These are phyloP conservation scores for Zoysia pacifica DNA, from an alignment of 176 grass and related monocot genomes.

Conservation along the genomic window DNA sequence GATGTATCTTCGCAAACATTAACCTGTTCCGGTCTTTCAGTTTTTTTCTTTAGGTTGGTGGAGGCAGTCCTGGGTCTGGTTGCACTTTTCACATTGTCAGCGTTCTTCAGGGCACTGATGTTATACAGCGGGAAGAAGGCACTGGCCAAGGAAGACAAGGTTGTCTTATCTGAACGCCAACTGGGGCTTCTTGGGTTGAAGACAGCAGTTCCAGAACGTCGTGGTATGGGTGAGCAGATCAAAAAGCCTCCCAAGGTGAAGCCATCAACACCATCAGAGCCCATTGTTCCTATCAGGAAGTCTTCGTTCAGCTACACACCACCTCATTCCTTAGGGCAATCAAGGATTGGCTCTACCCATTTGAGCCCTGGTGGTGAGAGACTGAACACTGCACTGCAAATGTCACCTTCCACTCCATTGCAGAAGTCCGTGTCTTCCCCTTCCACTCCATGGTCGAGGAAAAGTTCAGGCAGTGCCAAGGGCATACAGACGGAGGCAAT, in stretches of 20 bases:
- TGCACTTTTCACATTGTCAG: slow-evolving; percentile 46
- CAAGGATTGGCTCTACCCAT: slow-evolving; percentile 56
- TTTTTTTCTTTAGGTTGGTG: slow-evolving; percentile 54
- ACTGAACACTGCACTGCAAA: slow-evolving; percentile 44
- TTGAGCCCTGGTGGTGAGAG: slow-evolving; percentile 66
- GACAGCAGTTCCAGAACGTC: slow-evolving; percentile 12
- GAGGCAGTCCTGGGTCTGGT: slow-evolving; percentile 55
- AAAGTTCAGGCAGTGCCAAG: slow-evolving; percentile 68
- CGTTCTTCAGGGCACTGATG: slow-evolving; percentile 67
- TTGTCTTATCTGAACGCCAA: slow-evolving; percentile 57
- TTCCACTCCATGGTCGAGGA: slow-evolving; percentile 86
- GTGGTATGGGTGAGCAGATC: slow-evolving; percentile 39
- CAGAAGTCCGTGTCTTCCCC: slow-evolving; percentile 67
- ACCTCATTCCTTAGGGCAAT: slow-evolving; percentile 38
- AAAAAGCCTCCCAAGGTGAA: slow-evolving; percentile 83
- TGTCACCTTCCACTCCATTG: slow-evolving; percentile 63
- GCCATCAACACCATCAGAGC: slow-evolving; percentile 59
- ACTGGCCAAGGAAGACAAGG: slow-evolving; percentile 49
- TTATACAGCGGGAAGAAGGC: slow-evolving; percentile 51
- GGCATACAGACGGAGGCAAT: slow-evolving; percentile 88
- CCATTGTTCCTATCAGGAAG: slow-evolving; percentile 75
- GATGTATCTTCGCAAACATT: background rate
- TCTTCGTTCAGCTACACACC: slow-evolving; percentile 87
- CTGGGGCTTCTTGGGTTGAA: slow-evolving; percentile 65
- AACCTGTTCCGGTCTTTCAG: slow-evolving; percentile 48